Conservation (phyloP, 495 filamentous ascomycete species). For the Zalerion maritima region DNA sequence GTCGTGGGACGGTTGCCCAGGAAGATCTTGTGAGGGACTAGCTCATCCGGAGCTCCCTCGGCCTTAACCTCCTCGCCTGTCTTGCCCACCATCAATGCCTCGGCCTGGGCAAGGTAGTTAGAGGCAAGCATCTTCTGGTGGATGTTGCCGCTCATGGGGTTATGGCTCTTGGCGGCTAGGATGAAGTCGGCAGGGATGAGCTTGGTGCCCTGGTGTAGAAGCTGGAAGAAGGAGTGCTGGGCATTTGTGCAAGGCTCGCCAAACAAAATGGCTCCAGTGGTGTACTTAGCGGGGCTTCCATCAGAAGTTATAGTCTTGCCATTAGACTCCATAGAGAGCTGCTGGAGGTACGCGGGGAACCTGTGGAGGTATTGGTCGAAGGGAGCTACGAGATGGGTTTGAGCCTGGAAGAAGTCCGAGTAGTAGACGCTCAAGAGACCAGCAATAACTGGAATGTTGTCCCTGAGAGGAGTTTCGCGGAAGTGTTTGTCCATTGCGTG, state of each 20-base stretch:
- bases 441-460: slow-evolving; percentile 89
- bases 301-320: slow-evolving; percentile 91
- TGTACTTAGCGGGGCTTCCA: slow-evolving; percentile 89
- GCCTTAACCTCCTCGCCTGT: slow-evolving; percentile 76
- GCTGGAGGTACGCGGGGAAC: slow-evolving; percentile 97
- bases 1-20: slow-evolving; percentile 94
- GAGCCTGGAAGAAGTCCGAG: slow-evolving; percentile 93
- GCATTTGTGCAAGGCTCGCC: slow-evolving; percentile 98
- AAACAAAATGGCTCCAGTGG: slow-evolving; percentile 78
- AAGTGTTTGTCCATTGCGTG: slow-evolving; percentile 99
- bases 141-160: slow-evolving; percentile 78
- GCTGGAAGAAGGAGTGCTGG: slow-evolving; percentile 99
- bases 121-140: slow-evolving; percentile 99
- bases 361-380: slow-evolving; percentile 99
- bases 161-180: slow-evolving; percentile 88
- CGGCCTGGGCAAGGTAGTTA: slow-evolving; percentile 95
- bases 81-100: slow-evolving; percentile 98
- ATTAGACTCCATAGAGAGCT: slow-evolving; percentile 99
- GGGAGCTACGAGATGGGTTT: slow-evolving; percentile 92
- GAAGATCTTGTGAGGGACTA: slow-evolving; percentile 98
- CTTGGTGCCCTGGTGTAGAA: slow-evolving; percentile 97
- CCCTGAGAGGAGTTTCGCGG: slow-evolving; percentile 69
- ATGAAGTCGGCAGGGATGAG: slow-evolving; percentile 97
- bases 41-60: slow-evolving; percentile 68
- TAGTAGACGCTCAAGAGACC: slow-evolving; percentile 96